Base-by-base conservation (phyloP, 202 grass and related monocot species). In the Schoenoplectus triqueter region DNA sequence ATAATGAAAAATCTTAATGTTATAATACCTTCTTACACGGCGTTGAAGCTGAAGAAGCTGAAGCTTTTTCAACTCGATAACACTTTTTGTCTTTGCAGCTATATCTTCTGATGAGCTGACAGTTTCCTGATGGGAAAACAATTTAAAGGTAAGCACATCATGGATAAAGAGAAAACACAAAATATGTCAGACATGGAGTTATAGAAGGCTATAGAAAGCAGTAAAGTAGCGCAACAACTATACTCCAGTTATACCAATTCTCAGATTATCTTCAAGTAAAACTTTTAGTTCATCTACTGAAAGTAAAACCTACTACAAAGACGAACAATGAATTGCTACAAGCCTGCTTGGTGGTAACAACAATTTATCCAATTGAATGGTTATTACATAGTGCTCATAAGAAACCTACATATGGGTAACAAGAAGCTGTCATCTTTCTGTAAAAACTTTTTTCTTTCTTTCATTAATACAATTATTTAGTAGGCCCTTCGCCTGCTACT, bases 11-110 rank as follows among this genome's bases (percentile, higher is more conserved):
- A 18, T 10, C 4, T 73, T 10, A 48, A 31, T 68, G 44, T 85
- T 19, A 77, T 73, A 85, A n/a, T 66, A 99, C 96, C 93, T 91
- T 83, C 96, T 90, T 20, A 96, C 87, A 84, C 89, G 87, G 67
- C 93, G 88, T 80, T 99, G 96, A 83, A 99, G 90, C 44, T 67
- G 80, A 21, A 99, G 96, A 96, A 99, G 96, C 85, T 98, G 91
- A 86, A 98, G 92, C 19, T 99, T 99, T 88, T 99, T 99, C 87
- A 96, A 87, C 84, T 99, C 93, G 78, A 99, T 99, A 42, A 99
- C 96, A 83, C 87, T 92, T 88, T 94, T 99, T 84, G 93, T 99
- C 89, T 99, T 99, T 2, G 85, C 91, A 79, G 91, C 90, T 86
- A 99, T 87, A 87, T 99, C 89, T 86, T 91, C 93, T 69, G 96